Evolutionary conservation across 2,329 filamentous ascomycete genomes (phyloP).

Genomic region (Colletotrichum chrysophilum): DNA sequence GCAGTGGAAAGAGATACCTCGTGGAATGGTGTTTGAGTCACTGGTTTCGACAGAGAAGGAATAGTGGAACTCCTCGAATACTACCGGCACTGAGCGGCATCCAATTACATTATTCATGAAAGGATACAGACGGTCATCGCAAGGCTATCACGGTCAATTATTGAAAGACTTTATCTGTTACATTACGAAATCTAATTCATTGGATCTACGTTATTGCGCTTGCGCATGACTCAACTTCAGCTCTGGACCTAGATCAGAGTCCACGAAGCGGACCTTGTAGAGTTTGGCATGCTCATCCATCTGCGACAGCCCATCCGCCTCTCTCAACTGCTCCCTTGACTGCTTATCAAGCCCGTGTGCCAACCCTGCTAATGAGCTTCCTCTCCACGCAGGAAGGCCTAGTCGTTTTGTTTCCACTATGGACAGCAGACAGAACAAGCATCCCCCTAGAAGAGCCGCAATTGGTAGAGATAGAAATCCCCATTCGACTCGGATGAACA

Average conservation of each 20-base stretch:
- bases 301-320: background rate
- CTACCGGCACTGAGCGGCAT: background rate
- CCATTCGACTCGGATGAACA: background rate
- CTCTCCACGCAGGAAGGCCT: background rate
- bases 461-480: background rate
- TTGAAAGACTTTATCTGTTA: background rate
- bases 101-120: background rate
- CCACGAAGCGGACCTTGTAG: background rate
- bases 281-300: background rate
- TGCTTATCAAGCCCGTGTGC: background rate
- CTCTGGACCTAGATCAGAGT: background rate
- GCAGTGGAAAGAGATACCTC: conserved; percentile 5
- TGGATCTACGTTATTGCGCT: background rate
- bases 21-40: background rate
- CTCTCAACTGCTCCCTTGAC: background rate
- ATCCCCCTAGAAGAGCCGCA: background rate
- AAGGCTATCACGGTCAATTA: background rate
- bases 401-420: background rate
- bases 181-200: background rate
- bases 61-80: background rate
- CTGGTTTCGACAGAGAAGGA: background rate
- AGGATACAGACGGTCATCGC: background rate
- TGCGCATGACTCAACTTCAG: background rate
- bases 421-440: background rate
- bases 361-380: background rate